Evolutionary conservation across 371 early-diverging fungal genomes (phyloP).

Genomic region (Rhizopus microsporus): DNA sequence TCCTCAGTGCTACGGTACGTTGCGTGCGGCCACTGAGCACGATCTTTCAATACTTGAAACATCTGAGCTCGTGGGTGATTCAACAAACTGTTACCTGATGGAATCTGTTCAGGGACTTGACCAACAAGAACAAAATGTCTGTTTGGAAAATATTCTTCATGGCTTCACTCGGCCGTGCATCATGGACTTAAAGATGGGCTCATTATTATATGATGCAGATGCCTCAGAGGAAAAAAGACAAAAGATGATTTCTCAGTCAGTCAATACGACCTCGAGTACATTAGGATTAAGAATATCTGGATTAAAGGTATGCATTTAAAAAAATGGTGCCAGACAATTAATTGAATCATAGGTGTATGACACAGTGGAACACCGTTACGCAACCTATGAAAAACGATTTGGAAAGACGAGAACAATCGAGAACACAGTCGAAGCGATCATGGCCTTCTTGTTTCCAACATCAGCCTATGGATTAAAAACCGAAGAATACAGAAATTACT

Average conservation of each 20-base stretch:
- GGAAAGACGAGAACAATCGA: conserved; percentile 47
- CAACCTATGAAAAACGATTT: conserved; percentile 44
- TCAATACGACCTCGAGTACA: conserved; percentile 56
- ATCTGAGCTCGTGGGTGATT: conserved; percentile 7
- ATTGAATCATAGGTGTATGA: conserved; percentile 41
- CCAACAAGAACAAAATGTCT: conserved; percentile 49
- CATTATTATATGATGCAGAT: conserved; percentile 59
- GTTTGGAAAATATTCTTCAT: conserved; percentile 73
- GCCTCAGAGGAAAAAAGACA: conserved; percentile 64
- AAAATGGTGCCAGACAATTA: background rate
- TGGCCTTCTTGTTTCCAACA: conserved; percentile 48
- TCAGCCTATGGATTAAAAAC: conserved; percentile 31
- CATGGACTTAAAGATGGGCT: conserved; percentile 81
- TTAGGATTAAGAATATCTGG: conserved; percentile 70
- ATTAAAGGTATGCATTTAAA: conserved; percentile 49
- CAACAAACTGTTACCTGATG: background rate
- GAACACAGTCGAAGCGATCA: conserved; percentile 45
- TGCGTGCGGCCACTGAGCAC: conserved; percentile 42
- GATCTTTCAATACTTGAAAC: conserved; percentile 30
- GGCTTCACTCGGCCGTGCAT: conserved; percentile 73
- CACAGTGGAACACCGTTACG: conserved; percentile 36
- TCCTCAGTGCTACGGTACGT: conserved; percentile 70
- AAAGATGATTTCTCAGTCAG: conserved; percentile 60
- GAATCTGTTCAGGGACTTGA: background rate
- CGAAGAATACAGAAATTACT: conserved; percentile 12